Conservation (phyloP, 225 moss, liverwort and hornwort genomes). For the Sphagnum contortum region DNA sequence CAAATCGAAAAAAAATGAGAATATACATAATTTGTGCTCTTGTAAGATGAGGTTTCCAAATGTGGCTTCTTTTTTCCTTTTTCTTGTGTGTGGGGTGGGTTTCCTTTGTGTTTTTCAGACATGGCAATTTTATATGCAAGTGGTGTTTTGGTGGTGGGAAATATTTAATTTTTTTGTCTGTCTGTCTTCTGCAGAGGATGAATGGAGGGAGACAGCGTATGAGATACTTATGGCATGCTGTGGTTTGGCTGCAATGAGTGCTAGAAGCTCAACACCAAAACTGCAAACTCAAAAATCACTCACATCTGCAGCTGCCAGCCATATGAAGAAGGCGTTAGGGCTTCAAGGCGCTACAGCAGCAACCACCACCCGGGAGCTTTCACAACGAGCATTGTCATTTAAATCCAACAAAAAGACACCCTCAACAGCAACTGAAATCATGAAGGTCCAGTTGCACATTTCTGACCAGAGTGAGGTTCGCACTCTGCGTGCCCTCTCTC, state of each 20-base stretch:
- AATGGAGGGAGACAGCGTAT: slow-evolving; percentile 75
- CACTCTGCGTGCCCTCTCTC: slow-evolving; percentile 38
- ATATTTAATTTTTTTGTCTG: too few species aligned
- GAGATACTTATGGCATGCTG: slow-evolving; percentile 77
- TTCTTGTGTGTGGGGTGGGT: too few species aligned
- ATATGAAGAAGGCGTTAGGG: slow-evolving; percentile 51
- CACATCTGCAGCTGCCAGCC: slow-evolving; percentile 48
- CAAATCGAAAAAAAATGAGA: too few species aligned
- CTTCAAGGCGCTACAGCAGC: slow-evolving; percentile 11
- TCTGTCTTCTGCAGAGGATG: slow-evolving; percentile 42
- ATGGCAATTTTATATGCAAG: too few species aligned
- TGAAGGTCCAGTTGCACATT: slow-evolving; percentile 38
- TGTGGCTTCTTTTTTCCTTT: too few species aligned
- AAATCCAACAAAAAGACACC: slow-evolving; percentile 27
- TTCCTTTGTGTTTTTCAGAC: too few species aligned
- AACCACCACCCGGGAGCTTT: too few species aligned
- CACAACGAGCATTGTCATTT: slow-evolving; percentile 30
- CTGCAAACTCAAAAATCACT: slow-evolving; percentile 19
- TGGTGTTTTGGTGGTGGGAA: too few species aligned
- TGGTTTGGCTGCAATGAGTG: slow-evolving; percentile 51
- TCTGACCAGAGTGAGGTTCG: slow-evolving; percentile 36
- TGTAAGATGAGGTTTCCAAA: too few species aligned
- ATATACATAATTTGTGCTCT: too few species aligned
- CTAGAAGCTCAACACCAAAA: slow-evolving; percentile 29
- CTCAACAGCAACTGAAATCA: slow-evolving; percentile 17